phyloP scores from a whole-genome alignment of 2,329 filamentous ascomycete species.

The Pseudopithomyces chartarum region DNA sequence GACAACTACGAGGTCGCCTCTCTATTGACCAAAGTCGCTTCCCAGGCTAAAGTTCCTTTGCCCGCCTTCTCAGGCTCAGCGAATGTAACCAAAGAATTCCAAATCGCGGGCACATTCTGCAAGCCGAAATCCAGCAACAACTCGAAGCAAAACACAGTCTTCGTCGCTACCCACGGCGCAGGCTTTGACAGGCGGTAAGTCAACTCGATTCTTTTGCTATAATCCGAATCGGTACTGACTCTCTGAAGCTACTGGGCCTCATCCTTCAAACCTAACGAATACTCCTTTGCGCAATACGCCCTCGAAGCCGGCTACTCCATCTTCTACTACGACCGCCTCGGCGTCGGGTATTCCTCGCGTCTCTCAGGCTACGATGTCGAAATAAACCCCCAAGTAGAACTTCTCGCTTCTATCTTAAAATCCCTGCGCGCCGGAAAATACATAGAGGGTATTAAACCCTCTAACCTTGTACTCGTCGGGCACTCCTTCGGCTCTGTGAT shows the following conservation, averaged over 20 bases:
- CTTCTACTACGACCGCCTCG: constrained; percentile 45
- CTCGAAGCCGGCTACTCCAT: constrained; percentile 38
- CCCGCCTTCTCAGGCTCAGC: neutral
- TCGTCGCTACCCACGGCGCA: constrained; percentile 40
- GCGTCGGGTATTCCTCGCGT: constrained; percentile 30
- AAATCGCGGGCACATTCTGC: neutral
- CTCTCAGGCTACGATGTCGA: constrained; percentile 26
- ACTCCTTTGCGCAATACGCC: constrained; percentile 43
- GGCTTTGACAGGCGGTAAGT: constrained; percentile 31
- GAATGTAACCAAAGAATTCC: constrained; percentile 3
- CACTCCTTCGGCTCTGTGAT: constrained; percentile 7
- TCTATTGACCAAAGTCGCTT: neutral
- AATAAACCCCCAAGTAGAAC: constrained; percentile 16
- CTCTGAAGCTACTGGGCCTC: constrained; percentile 41
- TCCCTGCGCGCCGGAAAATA: constrained; percentile 21
- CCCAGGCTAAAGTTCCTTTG: neutral
- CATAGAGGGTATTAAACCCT: constrained; percentile 16
- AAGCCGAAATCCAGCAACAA: neutral
- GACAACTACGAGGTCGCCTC: neutral
- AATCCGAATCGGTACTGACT: neutral
- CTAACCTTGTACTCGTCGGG: constrained; percentile 15
- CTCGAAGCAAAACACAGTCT: constrained; percentile 21
- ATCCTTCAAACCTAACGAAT: constrained; percentile 24
- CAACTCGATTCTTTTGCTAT: neutral
- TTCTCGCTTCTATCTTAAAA: constrained; percentile 22